phyloP scores from a whole-genome alignment of 805 yeast genomes.

The Metschnikowia drakensbergensis region DNA sequence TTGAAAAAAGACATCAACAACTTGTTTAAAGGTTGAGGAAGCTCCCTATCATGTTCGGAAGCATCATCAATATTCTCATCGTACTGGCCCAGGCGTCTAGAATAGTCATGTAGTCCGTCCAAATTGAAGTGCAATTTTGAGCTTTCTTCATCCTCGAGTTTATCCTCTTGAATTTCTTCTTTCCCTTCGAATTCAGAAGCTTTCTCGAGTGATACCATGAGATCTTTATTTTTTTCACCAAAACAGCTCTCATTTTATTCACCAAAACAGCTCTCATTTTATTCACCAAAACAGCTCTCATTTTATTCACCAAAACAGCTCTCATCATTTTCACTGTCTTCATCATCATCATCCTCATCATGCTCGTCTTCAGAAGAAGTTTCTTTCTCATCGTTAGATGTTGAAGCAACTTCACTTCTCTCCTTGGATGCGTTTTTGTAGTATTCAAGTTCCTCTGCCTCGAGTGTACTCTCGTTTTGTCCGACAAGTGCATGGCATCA shows the following conservation, averaged over 20 bases:
- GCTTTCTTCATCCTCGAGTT: background rate
- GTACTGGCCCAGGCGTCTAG: no score
- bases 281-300: no score
- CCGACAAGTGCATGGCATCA: slow-evolving; percentile 47
- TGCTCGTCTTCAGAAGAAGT: background rate
- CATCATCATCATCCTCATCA: slow-evolving; percentile 22
- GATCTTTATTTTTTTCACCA: slow-evolving; percentile 8
- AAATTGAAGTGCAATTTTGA: background rate
- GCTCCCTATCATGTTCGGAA: slow-evolving; percentile 15
- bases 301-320: no score
- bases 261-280: no score
- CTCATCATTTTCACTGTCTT: slow-evolving; percentile 20
- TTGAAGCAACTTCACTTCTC: slow-evolving; percentile 1
- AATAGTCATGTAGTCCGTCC: background rate
- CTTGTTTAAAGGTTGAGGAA: slow-evolving; percentile 63
- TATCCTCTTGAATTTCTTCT: background rate
- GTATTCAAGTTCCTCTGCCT: slow-evolving; percentile 27
- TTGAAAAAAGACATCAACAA: slow-evolving; percentile 75
- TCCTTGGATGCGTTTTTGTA: slow-evolving; percentile 15
- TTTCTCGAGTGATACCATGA: slow-evolving; percentile 6
- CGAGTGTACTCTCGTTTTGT: slow-evolving; percentile 16
- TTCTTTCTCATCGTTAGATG: background rate
- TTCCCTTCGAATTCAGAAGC: slow-evolving; percentile 5
- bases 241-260: no score
- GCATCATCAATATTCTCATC: slow-evolving; percentile 22